Conservation (phyloP, 2,329 filamentous ascomycete species). For the Cladorrhinum sp. region DNA sequence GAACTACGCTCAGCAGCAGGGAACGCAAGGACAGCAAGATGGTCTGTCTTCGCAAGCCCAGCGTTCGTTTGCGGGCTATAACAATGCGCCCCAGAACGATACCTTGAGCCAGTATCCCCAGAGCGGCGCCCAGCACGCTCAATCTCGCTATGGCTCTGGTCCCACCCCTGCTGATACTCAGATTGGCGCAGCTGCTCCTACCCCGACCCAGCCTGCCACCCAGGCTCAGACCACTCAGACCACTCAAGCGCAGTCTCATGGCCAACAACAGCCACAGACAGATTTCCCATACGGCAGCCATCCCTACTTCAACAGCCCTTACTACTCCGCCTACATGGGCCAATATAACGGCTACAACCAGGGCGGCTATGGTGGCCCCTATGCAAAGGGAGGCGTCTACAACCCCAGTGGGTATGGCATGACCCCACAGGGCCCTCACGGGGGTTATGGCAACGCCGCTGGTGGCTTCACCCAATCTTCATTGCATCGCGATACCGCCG, state of each 20-base stretch:
- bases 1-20: conserved; percentile 55
- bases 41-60: conserved; percentile 63
- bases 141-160: conserved; percentile 51
- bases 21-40: conserved; percentile 68
- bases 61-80: conserved; percentile 75
- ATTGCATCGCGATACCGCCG: conserved; percentile 51
- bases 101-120: conserved; percentile 70
- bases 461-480: conserved; percentile 50
- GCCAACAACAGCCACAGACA: conserved; percentile 38
- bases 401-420: conserved; percentile 54
- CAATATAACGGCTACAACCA: conserved; percentile 51
- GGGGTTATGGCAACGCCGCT: conserved; percentile 55
- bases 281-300: conserved; percentile 53
- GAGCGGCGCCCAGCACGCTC: conserved; percentile 64
- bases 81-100: conserved; percentile 60
- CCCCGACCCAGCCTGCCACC: conserved; percentile 71
- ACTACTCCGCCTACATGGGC: conserved; percentile 58
- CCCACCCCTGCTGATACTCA: conserved; percentile 61
- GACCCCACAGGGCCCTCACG: conserved; percentile 55
- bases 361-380: conserved; percentile 50
- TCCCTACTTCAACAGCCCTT: conserved; percentile 61
- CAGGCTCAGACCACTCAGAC: conserved; percentile 41
- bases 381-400: conserved; percentile 55
- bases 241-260: conserved; percentile 37
- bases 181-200: conserved; percentile 78